Evolutionary conservation across 2,329 filamentous ascomycete genomes (phyloP).

Genomic region (Zymoseptoria tritici): DNA sequence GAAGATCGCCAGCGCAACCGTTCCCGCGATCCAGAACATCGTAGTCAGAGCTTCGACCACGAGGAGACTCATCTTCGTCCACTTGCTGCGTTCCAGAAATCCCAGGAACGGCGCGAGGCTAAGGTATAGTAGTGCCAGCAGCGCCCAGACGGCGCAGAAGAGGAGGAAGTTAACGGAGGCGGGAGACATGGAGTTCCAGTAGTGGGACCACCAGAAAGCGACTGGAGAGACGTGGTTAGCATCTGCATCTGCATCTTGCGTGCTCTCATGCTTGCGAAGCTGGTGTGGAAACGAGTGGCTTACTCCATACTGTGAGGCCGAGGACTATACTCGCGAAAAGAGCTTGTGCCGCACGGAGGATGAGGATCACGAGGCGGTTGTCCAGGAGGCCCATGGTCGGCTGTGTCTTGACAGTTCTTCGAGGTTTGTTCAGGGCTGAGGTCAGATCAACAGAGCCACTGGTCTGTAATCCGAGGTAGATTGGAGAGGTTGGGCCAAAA

Average conservation of each 20-base stretch:
- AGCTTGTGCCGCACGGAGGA: slow-evolving; percentile 59
- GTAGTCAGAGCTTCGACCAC: slow-evolving; percentile 64
- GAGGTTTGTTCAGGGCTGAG: neutral
- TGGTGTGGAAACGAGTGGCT: slow-evolving; percentile 15
- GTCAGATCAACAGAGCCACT: neutral
- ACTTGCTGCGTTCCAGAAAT: neutral
- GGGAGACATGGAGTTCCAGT: slow-evolving; percentile 48
- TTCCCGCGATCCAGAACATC: slow-evolving; percentile 85
- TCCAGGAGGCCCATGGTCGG: slow-evolving; percentile 2
- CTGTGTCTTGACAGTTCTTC: neutral
- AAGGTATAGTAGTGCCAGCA: slow-evolving; percentile 63
- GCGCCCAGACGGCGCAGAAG: slow-evolving; percentile 70
- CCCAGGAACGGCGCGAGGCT: slow-evolving; percentile 50
- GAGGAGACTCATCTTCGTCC: slow-evolving; percentile 38
- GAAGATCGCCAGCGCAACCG: slow-evolving; percentile 65
- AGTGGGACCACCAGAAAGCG: slow-evolving; percentile 45
- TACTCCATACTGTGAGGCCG: slow-evolving; percentile 67
- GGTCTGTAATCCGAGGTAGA: neutral
- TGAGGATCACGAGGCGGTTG: slow-evolving; percentile 40
- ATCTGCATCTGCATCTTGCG: neutral
- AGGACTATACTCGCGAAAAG: slow-evolving; percentile 67
- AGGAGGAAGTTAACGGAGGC: slow-evolving; percentile 66
- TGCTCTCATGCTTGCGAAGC: neutral
- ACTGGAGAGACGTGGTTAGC: slow-evolving; percentile 38
- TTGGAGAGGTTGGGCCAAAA: neutral